Conservation (phyloP, 306 rosid species). For the Prunus salicina region DNA sequence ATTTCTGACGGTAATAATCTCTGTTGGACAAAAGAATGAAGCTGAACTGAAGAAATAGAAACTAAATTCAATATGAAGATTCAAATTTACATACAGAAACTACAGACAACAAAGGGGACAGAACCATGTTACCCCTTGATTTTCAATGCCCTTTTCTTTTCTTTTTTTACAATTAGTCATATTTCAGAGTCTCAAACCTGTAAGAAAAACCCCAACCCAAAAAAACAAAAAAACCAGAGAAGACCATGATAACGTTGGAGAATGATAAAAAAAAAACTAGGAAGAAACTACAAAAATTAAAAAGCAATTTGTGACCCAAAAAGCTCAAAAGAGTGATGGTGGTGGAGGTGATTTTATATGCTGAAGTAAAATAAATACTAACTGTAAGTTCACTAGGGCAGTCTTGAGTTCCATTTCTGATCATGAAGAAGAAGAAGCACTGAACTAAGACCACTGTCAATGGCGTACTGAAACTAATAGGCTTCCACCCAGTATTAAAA, state of each 20-base stretch:
- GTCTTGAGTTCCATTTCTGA: conserved; percentile 13
- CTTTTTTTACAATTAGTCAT: conserved; percentile 44
- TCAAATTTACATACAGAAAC: conserved; percentile 57
- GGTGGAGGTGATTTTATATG: conserved; percentile 17
- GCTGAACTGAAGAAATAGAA: conserved; percentile 37
- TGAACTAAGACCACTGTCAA: conserved; percentile 27
- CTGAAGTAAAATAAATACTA: conserved; percentile 14
- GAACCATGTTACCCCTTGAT: conserved; percentile 33
- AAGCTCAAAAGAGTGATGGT: not conserved
- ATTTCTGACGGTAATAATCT: not conserved
- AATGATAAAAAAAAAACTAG: conserved; percentile 24
- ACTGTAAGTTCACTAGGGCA: conserved; percentile 20
- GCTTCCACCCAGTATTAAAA: conserved; percentile 72
- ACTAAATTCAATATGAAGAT: conserved; percentile 25
- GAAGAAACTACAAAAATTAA: conserved; percentile 30
- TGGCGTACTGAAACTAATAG: conserved; percentile 48
- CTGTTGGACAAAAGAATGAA: not conserved
- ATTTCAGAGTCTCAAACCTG: conserved; percentile 42
- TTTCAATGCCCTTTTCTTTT: conserved; percentile 31
- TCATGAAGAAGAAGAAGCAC: conserved; percentile 8
- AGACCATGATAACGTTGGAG: not conserved
- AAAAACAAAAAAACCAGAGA: not conserved
- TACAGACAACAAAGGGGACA: conserved; percentile 41
- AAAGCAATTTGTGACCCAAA: conserved; percentile 20
- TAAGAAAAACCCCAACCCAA: conserved; percentile 28